Base-by-base conservation (phyloP, 441 rosid genomes). In the Erodium moschatum region DNA sequence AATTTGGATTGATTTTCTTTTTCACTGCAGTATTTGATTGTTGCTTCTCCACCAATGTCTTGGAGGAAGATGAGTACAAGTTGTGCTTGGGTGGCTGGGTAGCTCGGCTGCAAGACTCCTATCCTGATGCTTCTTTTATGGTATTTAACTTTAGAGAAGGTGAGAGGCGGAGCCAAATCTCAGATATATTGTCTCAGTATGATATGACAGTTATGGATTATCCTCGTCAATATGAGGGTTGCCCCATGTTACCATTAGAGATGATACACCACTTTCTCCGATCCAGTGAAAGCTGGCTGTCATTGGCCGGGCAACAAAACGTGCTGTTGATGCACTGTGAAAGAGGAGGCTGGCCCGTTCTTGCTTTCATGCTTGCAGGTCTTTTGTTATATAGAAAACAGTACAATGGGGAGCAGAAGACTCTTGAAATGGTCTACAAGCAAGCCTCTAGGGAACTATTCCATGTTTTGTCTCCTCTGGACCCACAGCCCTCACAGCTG, bases 191-290 rank as follows among this genome's bases (percentile, higher is more conserved):
- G 67, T 86, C 93, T 18, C 85, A 87, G 67, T 81, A 85, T 72
- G 97, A 86, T 75, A 85, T 88, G 83, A 91, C 97, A 9, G 81
- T 93, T 60, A 93, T 93, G 98, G 97, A 93, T 81, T 93, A 93
- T 69, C 98, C 98, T 80, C 84, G 83, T 72, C 96, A 91, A 60
- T 89, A 93, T 13, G 95, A 93, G 74, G 95, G 97, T 46, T 93
- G 95, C 67, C 93, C 96, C 0, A 67, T 93, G 71, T 82, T 93
- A 46, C 77, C 87, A 63, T 85, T 93, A 81, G 98, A 93, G 80
- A 72, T 87, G 73, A 76, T 90, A 70, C 97, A 87, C 76, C 98
- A 93, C 84, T 91, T 93, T 73, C 81, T 93, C 66, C 83, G 93
- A 66, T 93, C 98, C 3, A 82, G 93, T 21, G 96, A 93, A 77